phyloP scores from a whole-genome alignment of 140 eudicot species.

The Senecio squalidus region DNA sequence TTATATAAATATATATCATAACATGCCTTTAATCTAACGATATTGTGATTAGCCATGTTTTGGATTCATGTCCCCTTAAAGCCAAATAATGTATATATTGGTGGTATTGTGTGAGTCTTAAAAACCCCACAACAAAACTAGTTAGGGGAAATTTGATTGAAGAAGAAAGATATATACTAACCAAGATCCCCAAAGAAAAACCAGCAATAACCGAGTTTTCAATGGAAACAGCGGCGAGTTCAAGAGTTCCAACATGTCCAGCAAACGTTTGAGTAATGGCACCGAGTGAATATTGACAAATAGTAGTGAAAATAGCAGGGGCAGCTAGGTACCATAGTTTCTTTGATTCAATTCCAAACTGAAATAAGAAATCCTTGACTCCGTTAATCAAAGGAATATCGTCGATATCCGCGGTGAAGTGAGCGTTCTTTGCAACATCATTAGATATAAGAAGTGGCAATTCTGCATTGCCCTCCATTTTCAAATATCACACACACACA shows the following conservation, averaged over 20 bases:
- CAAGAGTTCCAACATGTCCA: constrained; percentile 64
- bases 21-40: background rate
- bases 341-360: constrained; percentile 44
- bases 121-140: background rate
- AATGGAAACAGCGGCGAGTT: constrained; percentile 58
- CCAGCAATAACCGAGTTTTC: constrained; percentile 71
- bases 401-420: constrained; percentile 34
- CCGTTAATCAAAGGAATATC: constrained; percentile 45
- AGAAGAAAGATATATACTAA: constrained; percentile 6
- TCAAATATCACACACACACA: background rate
- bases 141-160: background rate
- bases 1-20: background rate
- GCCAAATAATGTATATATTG: too few relatives aligned
- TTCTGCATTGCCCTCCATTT: constrained; percentile 29
- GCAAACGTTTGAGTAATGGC: constrained; percentile 63
- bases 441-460: constrained; percentile 30
- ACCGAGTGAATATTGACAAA: constrained; percentile 59
- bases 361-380: constrained; percentile 27
- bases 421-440: constrained; percentile 13
- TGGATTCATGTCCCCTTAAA: too few relatives aligned
- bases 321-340: constrained; percentile 62
- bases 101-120: too few relatives aligned
- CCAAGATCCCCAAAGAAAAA: constrained; percentile 68
- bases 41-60: too few relatives aligned
- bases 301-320: constrained; percentile 49